Evolutionary conservation across 805 yeast species (phyloP).

Genomic region (Candida tallmaniae): DNA sequence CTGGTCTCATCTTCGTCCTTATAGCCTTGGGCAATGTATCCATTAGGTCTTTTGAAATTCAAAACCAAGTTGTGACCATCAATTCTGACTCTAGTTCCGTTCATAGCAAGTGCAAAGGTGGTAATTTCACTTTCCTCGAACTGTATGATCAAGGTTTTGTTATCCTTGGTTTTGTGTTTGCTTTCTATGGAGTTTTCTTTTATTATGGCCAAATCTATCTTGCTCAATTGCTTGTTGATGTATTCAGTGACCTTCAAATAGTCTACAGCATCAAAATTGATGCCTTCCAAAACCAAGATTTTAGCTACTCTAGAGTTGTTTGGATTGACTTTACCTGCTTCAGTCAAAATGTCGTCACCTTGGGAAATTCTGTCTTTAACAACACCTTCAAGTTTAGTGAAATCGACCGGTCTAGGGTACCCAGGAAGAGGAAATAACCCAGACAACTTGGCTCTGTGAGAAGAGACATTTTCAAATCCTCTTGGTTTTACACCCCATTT

Average conservation of each 20-base stretch:
- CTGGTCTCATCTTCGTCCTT: conserved; percentile 6
- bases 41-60: conserved; percentile 10
- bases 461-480: conserved; percentile 69
- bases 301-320: conserved; percentile 32
- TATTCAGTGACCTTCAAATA: conserved; percentile 39
- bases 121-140: conserved; percentile 50
- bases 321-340: conserved; percentile 34
- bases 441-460: conserved; percentile 72
- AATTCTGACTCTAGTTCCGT: conserved; percentile 18
- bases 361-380: conserved; percentile 29
- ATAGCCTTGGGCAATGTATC: conserved; percentile 11
- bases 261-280: conserved; percentile 30
- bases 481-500: conserved; percentile 70
- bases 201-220: conserved; percentile 38
- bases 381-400: conserved; percentile 38
- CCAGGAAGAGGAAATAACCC: conserved; percentile 80
- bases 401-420: conserved; percentile 42
- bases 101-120: conserved; percentile 47
- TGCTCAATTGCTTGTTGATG: conserved; percentile 41
- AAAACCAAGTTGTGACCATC: conserved; percentile 18
- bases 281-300: conserved; percentile 25
- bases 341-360: conserved; percentile 28
- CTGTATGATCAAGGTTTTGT: conserved; percentile 42
- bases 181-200: conserved; percentile 25
- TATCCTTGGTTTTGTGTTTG: conserved; percentile 33